Base-by-base conservation (phyloP, 1,284 basidiomycete genomes). In the Pseudozyma pruni region DNA sequence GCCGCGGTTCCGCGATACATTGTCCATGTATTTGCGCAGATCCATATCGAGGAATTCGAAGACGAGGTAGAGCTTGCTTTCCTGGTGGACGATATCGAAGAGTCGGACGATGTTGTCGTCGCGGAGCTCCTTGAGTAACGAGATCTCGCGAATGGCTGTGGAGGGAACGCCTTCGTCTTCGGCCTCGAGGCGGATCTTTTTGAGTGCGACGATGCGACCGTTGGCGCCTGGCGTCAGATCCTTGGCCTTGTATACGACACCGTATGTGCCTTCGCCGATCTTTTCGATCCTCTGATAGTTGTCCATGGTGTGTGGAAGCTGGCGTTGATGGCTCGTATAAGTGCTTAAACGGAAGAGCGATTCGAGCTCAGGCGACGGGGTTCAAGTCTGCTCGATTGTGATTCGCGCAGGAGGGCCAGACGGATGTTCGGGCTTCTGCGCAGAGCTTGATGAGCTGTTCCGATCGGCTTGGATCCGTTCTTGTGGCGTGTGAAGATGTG, bases 81-180 rank as follows among this genome's bases (percentile, higher is more conserved):
- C 95, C 17, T 92, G 91, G 83, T 98, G 95, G 9, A 98, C 92
- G 70, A 98, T 97, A 84, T 98, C 95, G 58, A 95, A 87, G 58
- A 98, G 86, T 78, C 95, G 94, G 80, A 98, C 94, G 78, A 98
- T 92, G 83, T 97, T 93, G 41, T 94, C 92, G 80, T 97, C 91
- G 79, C 92, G 92, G 20, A 98, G 88, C 83, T 98, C 95, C 84
- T 98, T 98, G 79, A 98, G 86, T 64, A 98, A 85, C 84, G 92
- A 94, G 84, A 98, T 98, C 85, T 98, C 95, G 51, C 95, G 89
- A 81, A 98, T 96, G 56, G 95, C 95, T 14, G 96, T 98, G 75
- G 91, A 93, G 6, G 95, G 95, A 17, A 98, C 95, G 20, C 95
- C 95, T 82, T 98, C 93, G 75, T 96, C 96, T 84, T 98, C 95